Base-by-base conservation (phyloP, 805 yeast genomes). In the Cyberlindnera mycetangii region DNA sequence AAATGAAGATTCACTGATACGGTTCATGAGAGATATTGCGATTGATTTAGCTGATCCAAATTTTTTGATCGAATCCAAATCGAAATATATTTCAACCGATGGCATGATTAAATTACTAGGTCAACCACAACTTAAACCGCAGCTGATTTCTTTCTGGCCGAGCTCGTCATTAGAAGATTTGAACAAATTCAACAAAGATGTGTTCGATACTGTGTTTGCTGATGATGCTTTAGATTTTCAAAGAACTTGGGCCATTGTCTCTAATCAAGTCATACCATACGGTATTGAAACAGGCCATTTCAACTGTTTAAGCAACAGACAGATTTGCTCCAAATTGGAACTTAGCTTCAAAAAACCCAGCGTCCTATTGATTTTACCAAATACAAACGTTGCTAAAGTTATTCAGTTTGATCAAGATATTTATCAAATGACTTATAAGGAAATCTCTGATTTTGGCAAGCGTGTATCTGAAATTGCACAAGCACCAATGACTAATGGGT, bases 81-180 rank as follows among this genome's bases (percentile, higher is more conserved):
- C 81, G 27, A 54, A 56, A 24, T 48, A 56, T 12, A 52, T 78
- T 18, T 60, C 66, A 24, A 66, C 72, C 1, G 70, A 68, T 41
- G 67, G 71, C 12, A 56, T 83, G 53, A 45, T 79, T 36, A 61
- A 69, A 12, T 53, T 81, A 5, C 64, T 83, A 9, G 75, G 75
- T 0, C 56, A 56, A 9, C 68, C 73, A 15, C 58, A 58, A 7
- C 58, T 63, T 1, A 64, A 65, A 21, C 86, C 92, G 2, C 62
- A 69, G 42, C 64, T 85, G 49, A 70, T 85, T 4, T 74, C 85
- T 14, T 80, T 85, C 48, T 84, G 85, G 78, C 89, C 90, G 2
- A 64, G 80, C 3, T 61, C 71, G 5, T 69, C 71, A 37, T 61
- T 73, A 22, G 50, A 58, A 3, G 65, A 62, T 32, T 61, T 71